Evolutionary conservation across 2,329 filamentous ascomycete species (phyloP).

Genomic region (Rhexocercosporidium sp.): DNA sequence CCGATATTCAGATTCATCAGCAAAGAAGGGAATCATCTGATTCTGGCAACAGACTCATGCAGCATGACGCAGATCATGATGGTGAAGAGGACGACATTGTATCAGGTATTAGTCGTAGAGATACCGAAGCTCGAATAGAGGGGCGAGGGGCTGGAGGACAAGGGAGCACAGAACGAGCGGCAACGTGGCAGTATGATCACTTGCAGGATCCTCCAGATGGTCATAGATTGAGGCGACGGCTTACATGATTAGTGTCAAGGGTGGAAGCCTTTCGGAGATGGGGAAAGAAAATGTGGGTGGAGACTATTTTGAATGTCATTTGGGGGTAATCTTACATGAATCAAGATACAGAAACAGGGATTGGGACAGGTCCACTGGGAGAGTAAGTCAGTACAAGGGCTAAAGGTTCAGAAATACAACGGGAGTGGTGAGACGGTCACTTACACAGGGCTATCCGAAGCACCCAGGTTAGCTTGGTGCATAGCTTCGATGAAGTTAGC

Average conservation of each 20-base stretch:
- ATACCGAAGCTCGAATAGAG: neutral
- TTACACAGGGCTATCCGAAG: slow-evolving; percentile 32
- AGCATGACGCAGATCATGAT: neutral
- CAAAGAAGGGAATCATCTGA: neutral
- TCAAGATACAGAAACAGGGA: slow-evolving; percentile 39
- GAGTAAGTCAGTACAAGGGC: neutral
- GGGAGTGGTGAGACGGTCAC: neutral
- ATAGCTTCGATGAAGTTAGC: slow-evolving; percentile 35
- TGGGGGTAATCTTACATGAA: neutral
- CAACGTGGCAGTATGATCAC: neutral
- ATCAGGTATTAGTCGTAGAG: neutral
- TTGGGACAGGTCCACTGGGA: slow-evolving; percentile 4
- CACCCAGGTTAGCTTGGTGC: slow-evolving; percentile 53
- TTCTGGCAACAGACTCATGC: too few relatives aligned
- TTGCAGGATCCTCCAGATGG: neutral
- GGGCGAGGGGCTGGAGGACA: neutral
- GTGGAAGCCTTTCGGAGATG: too few relatives aligned
- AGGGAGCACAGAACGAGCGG: neutral
- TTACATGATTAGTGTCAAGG: neutral
- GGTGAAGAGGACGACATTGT: neutral
- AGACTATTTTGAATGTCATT: neutral
- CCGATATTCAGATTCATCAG: neutral
- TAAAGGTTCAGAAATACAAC: neutral
- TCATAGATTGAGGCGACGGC: neutral
- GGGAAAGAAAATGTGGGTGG: neutral